Evolutionary conservation across 2,329 filamentous ascomycete species (phyloP), one percentile per base, ranked within the genome.

Genomic region (Coniochaeta hoffmannii): DNA sequence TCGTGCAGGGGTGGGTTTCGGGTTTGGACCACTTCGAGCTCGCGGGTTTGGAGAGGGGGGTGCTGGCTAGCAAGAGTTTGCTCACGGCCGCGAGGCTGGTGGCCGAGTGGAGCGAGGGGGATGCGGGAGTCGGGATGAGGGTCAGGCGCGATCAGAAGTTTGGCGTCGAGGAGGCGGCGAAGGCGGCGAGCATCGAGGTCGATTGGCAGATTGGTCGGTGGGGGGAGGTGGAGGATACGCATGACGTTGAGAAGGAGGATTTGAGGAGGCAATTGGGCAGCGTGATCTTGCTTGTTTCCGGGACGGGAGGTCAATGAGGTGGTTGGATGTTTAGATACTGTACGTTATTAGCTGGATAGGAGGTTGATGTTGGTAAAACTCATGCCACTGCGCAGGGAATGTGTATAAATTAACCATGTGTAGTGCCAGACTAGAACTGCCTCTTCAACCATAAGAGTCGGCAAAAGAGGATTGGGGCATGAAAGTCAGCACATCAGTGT

Each of bases 181-280:
- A 80, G 64, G 87, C 88, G 14, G 85, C 87, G 6, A 96, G 82
- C 64, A 69, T 95, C 41, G 94, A 99, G 75, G 90, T 96, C 15
- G 79, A 83, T 60, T 97, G 90, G 87, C 94, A 99, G 79, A 95
- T 87, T 1, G 76, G 81, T 28, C 86, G 88, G 71, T 97, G 94
- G 93, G 94, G 94, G 9, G 92, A 96, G 76, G 94, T 99, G 1
- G 94, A 99, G 70, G 92, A 99, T 71, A 96, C 92, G 28, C 94
- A 99, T 72, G 94, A 99, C 76, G 94, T 99, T 1, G 88, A 96
- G 65, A 89, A 86, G 70, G 93, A 96, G 71, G 94, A 99, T 71
- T 63, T 97, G 61, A 82, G 84, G 67, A 81, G 93, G 65, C 94
- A 97, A 73, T 74, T 97, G 57, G 94, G 93, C 14, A 95, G 90